Evolutionary conservation across 2,329 filamentous ascomycete genomes (phyloP).

Genomic region (Fusarium sp.): DNA sequence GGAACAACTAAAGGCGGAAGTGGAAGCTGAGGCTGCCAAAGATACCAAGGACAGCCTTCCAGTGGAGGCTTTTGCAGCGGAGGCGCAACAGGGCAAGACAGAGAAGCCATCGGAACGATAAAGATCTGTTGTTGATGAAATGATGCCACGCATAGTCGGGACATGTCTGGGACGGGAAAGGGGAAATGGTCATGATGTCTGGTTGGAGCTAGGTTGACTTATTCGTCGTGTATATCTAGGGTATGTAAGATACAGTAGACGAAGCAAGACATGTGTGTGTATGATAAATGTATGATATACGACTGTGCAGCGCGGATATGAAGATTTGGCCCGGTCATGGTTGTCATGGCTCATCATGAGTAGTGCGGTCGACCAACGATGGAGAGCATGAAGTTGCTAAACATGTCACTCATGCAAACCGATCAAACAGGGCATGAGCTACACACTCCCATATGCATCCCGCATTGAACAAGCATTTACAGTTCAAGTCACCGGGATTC

Average conservation of each 20-base stretch:
- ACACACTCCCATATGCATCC: neutral
- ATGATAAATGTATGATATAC: neutral
- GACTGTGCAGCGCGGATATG: neutral
- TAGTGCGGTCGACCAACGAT: neutral
- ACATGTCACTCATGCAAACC: neutral
- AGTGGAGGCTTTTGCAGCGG: slow-evolving; percentile 20
- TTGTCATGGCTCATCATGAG: neutral
- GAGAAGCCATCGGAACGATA: slow-evolving; percentile 41
- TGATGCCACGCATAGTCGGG: slow-evolving; percentile 23
- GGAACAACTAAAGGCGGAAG: slow-evolving; percentile 38
- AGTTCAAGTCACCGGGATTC: neutral
- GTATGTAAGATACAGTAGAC: slow-evolving; percentile 43
- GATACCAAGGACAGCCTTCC: slow-evolving; percentile 21
- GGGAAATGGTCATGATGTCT: slow-evolving; percentile 5
- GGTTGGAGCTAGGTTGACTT: slow-evolving; percentile 9
- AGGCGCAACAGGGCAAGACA: slow-evolving; percentile 29
- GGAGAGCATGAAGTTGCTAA: neutral
- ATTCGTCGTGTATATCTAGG: slow-evolving; percentile 42
- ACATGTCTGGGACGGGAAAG: slow-evolving; percentile 7
- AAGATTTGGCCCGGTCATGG: neutral
- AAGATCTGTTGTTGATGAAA: neutral
- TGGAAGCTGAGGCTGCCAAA: slow-evolving; percentile 20
- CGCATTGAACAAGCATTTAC: neutral
- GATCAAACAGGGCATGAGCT: neutral
- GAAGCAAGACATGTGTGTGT: slow-evolving; percentile 20